Evolutionary conservation across 805 yeast genomes (phyloP), one percentile per base, ranked within the genome.

Genomic region (Metschnikowia rubicola): DNA sequence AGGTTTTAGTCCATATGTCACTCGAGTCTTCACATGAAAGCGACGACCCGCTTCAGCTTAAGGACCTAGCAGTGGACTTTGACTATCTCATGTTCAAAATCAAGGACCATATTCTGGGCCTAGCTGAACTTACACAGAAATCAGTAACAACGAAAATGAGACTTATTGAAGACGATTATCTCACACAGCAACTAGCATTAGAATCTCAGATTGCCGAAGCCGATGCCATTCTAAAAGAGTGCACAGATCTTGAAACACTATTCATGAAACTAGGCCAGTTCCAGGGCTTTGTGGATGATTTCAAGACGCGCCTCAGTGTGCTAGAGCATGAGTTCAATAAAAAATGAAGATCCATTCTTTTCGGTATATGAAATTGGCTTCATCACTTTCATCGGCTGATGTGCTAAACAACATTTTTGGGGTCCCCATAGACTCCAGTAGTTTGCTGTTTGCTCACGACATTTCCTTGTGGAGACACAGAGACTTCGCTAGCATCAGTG

Each of bases 1-100:
- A 12, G 11, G 13, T 11, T 28, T 37, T 21, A 4, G 11, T 10
- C 21, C 40, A 6, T 19, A 31, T 8, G 33, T 28, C 12, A 13
- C 40, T 12, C 31, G 17, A 15, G 17, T 15, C 17, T 15, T 15
- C 17, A 37, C n/a, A 17, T 26, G 30, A 8, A 4, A 40, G 36
- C 32, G 78, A 75, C 21, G 91, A 86, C 62, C 88, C 89, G 1
- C 65, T 86, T 26, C 79, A 82, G 10, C 73, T 86, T 13, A 77
- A 80, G 55, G 73, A 77, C 46, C 65, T 86, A 37, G 79, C 86
- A 0, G 67, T 83, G 21, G 77, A 75, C 44, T 85, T 78, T 59
- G 92, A 86, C 56, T 83, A 84, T 55, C 62, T 86, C 35, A 60
- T 85, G 60, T 83, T 70, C 65, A 80, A 79, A 59, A 82, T 86